phyloP scores from a whole-genome alignment of 2,329 filamentous ascomycete species.

The Xylariaceae sp. region DNA sequence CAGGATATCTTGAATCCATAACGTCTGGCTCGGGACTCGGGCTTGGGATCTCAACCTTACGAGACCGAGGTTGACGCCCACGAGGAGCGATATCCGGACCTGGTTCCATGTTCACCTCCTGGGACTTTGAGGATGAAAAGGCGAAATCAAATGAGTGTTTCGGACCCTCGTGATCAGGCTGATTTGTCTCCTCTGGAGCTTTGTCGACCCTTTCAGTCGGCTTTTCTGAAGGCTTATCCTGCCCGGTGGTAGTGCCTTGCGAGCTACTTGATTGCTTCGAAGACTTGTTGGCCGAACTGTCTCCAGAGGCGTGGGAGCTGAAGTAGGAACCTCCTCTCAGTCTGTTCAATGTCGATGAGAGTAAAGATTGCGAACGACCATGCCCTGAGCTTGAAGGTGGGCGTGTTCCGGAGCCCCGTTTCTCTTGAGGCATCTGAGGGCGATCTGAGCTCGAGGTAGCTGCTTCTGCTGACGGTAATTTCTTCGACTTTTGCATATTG shows the following conservation, averaged over 20 bases:
- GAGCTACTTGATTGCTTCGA: conserved; percentile 20
- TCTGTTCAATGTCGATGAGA: conserved; percentile 30
- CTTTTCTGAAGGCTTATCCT: not conserved
- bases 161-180: conserved; percentile 8
- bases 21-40: conserved; percentile 12
- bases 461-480: conserved; percentile 28
- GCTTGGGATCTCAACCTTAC: conserved; percentile 16
- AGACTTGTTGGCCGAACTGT: conserved; percentile 8
- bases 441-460: conserved; percentile 27
- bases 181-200: conserved; percentile 4
- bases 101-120: conserved; percentile 20
- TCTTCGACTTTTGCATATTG: conserved; percentile 23
- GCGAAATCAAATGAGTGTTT: conserved; percentile 22
- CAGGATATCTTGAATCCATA: conserved; percentile 16
- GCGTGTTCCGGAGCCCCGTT: conserved; percentile 20
- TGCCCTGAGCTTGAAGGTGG: conserved; percentile 25
- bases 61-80: conserved; percentile 17
- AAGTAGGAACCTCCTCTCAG: conserved; percentile 33
- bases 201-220: conserved; percentile 7
- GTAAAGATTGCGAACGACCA: conserved; percentile 31
- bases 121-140: conserved; percentile 20
- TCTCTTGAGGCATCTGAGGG: conserved; percentile 27
- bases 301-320: conserved; percentile 25
- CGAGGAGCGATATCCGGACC: conserved; percentile 22
- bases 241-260: conserved; percentile 12